Conservation (phyloP, 441 rosid species). For the Erodium texanum region DNA sequence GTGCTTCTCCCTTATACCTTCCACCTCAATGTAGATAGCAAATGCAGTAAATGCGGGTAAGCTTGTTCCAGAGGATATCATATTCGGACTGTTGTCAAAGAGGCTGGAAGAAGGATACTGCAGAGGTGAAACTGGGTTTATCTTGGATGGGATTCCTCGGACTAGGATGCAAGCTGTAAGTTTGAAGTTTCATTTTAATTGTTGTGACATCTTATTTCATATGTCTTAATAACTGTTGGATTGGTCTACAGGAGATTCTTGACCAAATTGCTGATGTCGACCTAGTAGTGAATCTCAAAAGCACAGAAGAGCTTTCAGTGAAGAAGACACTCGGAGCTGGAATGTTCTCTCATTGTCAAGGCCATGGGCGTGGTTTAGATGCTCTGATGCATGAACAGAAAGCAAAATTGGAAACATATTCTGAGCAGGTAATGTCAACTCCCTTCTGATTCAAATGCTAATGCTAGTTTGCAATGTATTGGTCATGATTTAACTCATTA, state of each 20-base stretch:
- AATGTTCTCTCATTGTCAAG: conserved; percentile 24
- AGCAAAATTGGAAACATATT: conserved; percentile 33
- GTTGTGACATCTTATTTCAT: neutral
- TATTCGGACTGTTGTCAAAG: conserved; percentile 68
- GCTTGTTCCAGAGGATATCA: conserved; percentile 64
- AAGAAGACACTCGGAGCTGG: conserved; percentile 17
- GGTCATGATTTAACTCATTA: neutral
- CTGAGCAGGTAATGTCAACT: conserved; percentile 48
- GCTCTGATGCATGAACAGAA: conserved; percentile 30
- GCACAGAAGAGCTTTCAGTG: conserved; percentile 26
- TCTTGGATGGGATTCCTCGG: conserved; percentile 81
- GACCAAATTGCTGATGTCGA: conserved; percentile 68
- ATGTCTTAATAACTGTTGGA: conserved; percentile 7
- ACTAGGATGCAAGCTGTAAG: conserved; percentile 72
- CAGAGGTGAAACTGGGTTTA: conserved; percentile 78
- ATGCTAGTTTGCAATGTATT: neutral
- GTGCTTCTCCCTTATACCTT: neutral
- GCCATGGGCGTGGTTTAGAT: conserved; percentile 16
- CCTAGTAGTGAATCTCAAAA: conserved; percentile 70
- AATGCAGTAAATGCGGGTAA: conserved; percentile 66
- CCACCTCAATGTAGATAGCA: conserved; percentile 39
- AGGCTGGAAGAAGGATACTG: conserved; percentile 72
- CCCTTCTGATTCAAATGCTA: neutral
- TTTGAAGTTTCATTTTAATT: conserved; percentile 10
- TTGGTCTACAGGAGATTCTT: conserved; percentile 28